These are phyloP conservation scores for Fusarium zealandicum DNA, from an alignment of 2,329 filamentous ascomycete genomes.

Conservation along the genomic window DNA sequence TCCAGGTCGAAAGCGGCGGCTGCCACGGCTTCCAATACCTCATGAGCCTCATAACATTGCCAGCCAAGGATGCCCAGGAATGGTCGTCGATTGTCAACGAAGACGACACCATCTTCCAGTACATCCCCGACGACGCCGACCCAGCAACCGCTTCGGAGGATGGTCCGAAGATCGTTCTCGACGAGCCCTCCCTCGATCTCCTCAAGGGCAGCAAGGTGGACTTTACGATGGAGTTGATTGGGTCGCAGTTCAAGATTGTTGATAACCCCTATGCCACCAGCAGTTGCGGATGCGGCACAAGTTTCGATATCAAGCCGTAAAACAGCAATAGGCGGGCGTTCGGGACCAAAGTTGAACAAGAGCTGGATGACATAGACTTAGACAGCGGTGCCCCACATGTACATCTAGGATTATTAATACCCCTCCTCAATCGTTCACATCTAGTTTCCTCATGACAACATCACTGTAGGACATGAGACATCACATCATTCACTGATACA, in stretches of 20 bases:
- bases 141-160: constrained; percentile 40
- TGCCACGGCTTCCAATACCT: constrained; percentile 98
- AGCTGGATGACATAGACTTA: constrained; percentile 17
- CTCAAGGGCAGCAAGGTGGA: constrained; percentile 95
- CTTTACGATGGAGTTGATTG: constrained; percentile 93
- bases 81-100: constrained; percentile 57
- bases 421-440: constrained; percentile 16
- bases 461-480: too few species aligned
- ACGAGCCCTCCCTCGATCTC: constrained; percentile 84
- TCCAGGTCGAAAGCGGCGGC: constrained; percentile 90
- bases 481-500: not conserved
- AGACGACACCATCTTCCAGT: constrained; percentile 90
- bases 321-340: not conserved
- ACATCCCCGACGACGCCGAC: constrained; percentile 58
- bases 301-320: constrained; percentile 87
- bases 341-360: not conserved
- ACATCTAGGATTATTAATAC: constrained; percentile 32
- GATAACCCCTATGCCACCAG: constrained; percentile 92
- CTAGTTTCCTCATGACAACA: too few species aligned
- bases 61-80: constrained; percentile 47
- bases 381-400: constrained; percentile 14
- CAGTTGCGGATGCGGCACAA: constrained; percentile 96
- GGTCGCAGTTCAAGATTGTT: constrained; percentile 89
- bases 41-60: constrained; percentile 80
- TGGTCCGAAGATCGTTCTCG: constrained; percentile 83